These are phyloP conservation scores for Arabidopsis hybrid DNA, from an alignment of 441 rosid species.

Conservation along the genomic window DNA sequence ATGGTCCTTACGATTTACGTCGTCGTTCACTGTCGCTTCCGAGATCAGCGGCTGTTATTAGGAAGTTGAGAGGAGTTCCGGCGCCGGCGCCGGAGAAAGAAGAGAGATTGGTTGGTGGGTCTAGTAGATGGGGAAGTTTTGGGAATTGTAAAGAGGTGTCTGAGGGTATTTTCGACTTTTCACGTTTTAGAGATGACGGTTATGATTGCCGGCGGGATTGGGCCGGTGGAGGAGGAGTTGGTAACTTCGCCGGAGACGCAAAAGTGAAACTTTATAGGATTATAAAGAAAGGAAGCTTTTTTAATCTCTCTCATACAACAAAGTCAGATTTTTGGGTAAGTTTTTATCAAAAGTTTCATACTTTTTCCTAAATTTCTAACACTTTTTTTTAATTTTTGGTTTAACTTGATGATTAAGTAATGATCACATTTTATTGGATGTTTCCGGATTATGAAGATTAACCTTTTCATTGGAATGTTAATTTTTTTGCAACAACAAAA, in stretches of 20 bases:
- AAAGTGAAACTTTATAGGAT: constrained; percentile 52
- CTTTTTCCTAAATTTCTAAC: not conserved
- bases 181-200: constrained; percentile 24
- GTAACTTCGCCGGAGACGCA: constrained; percentile 28
- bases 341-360: constrained; percentile 20
- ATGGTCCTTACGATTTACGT: constrained; percentile 54
- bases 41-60: constrained; percentile 46
- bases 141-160: constrained; percentile 44
- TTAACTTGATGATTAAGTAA: too few species aligned
- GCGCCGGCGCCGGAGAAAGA: constrained; percentile 46
- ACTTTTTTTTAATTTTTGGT: not conserved
- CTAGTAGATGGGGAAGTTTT: constrained; percentile 57
- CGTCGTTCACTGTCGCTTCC: constrained; percentile 47
- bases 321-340: constrained; percentile 69
- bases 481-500: not conserved
- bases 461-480: not conserved
- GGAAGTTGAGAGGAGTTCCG: constrained; percentile 45
- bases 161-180: constrained; percentile 44
- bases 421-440: too few species aligned
- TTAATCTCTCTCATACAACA: constrained; percentile 48
- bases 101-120: constrained; percentile 47
- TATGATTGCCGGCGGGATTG: constrained; percentile 29
- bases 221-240: constrained; percentile 9
- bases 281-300: constrained; percentile 50
- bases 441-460: not conserved